Percentiles rank a stretch among this genome's conserved stretches.
phyloP scores from a whole-genome alignment of 169 alveolate genomes.

The Cryptosporidium canis region DNA sequence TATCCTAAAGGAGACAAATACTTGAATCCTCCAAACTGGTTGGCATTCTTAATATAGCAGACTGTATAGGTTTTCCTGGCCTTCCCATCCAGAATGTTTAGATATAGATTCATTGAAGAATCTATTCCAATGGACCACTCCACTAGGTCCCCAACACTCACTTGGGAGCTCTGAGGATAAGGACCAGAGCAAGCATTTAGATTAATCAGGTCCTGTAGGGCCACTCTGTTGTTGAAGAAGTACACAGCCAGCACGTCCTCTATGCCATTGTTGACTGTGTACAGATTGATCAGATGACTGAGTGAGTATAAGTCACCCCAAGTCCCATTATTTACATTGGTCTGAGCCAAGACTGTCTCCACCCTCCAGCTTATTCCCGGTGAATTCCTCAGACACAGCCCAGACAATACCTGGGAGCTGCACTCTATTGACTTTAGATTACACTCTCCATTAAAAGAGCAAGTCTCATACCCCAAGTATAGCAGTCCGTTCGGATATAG shows the following conservation, averaged over 20 bases:
- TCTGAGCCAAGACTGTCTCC: not conserved
- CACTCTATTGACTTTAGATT: constrained; percentile 2
- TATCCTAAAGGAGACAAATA: constrained; percentile 47
- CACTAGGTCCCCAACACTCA: not conserved
- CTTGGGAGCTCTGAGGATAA: constrained; percentile 3
- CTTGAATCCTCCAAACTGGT: constrained; percentile 20
- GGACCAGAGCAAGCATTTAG: constrained; percentile 42
- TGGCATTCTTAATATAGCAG: constrained; percentile 10
- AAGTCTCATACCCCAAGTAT: constrained; percentile 28
- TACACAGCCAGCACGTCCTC: not conserved
- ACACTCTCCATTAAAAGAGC: constrained; percentile 21
- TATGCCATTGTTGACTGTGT: constrained; percentile 4
- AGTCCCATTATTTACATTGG: constrained; percentile 53
- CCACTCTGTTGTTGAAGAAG: constrained; percentile 30
- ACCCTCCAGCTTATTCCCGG: constrained; percentile 25
- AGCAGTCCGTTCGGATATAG: constrained; percentile 19
- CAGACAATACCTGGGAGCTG: constrained; percentile 18
- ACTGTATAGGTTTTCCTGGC: constrained; percentile 1
- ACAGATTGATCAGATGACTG: not conserved
- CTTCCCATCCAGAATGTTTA: constrained; percentile 11
- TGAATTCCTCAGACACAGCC: not conserved
- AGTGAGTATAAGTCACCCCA: constrained; percentile 21
- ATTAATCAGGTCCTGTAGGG: not conserved
- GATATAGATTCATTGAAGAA: not conserved
- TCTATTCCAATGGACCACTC: constrained; percentile 32